Percentiles rank a stretch among this genome's conserved stretches.
Conservation (phyloP, 345 rosid species). For the Microcos paniculata region DNA sequence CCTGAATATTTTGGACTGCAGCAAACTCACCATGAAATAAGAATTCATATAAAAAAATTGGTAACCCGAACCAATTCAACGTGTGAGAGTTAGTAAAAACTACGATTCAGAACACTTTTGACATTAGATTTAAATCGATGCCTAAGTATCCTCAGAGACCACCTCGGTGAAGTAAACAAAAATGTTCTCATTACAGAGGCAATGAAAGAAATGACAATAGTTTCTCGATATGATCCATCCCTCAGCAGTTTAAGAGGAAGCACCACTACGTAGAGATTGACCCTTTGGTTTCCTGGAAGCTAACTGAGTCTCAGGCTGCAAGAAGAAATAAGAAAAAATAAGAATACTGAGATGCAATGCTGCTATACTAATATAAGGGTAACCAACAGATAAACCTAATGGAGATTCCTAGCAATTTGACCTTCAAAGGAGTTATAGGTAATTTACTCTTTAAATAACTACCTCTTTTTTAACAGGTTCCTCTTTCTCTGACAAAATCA, state of each 20-base stretch:
- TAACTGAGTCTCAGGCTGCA: conserved; percentile 63
- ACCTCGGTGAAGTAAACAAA: neutral
- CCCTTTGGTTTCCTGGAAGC: conserved; percentile 44
- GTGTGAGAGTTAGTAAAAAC: neutral
- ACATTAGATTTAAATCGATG: neutral
- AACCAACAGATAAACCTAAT: neutral
- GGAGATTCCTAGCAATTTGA: neutral
- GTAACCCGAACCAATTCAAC: neutral
- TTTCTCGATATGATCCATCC: neutral
- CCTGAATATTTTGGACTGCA: no score
- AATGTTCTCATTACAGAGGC: neutral
- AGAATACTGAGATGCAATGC: neutral
- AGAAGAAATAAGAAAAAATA: conserved; percentile 14
- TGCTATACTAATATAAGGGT: neutral
- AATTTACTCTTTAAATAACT: neutral
- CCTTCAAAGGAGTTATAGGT: neutral
- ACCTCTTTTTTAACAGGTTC: conserved; percentile 73
- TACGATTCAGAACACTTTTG: neutral
- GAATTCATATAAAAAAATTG: neutral
- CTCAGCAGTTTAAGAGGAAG: conserved; percentile 23
- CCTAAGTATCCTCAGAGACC: neutral
- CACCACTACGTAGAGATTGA: conserved; percentile 23
- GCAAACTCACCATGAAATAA: neutral
- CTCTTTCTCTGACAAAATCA: conserved; percentile 65
- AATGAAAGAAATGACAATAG: neutral